These are phyloP conservation scores for Penicillium brasilianum DNA, from an alignment of 2,329 filamentous ascomycete genomes.

Conservation along the genomic window DNA sequence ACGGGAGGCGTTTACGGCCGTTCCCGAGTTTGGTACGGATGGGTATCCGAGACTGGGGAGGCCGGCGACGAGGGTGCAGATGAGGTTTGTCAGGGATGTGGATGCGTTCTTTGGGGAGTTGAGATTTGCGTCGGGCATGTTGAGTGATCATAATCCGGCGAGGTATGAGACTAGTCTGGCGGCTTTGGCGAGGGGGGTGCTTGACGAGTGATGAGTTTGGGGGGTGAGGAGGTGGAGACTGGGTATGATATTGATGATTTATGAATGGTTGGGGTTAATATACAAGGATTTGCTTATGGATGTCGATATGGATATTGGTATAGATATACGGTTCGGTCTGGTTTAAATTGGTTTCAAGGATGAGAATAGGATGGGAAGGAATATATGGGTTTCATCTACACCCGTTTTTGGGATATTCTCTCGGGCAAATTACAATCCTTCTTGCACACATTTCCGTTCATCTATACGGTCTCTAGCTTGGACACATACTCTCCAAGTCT, in stretches of 20 bases:
- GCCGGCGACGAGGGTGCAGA: conserved; percentile 70
- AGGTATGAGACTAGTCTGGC: conserved; percentile 73
- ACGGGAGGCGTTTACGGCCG: conserved; percentile 64
- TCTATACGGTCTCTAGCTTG: background rate
- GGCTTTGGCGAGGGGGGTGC: conserved; percentile 57
- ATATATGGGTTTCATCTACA: background rate
- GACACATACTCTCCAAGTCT: too few relatives aligned
- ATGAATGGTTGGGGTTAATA: conserved; percentile 1
- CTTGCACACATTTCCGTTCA: background rate
- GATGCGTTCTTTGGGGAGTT: conserved; percentile 73
- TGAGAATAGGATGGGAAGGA: background rate
- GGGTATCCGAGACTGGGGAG: conserved; percentile 59
- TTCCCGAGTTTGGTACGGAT: conserved; percentile 43
- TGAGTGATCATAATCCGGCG: conserved; percentile 76
- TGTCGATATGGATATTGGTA: background rate
- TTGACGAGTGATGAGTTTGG: conserved; percentile 42
- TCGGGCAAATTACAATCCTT: background rate
- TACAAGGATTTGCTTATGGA: background rate
- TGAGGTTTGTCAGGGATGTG: conserved; percentile 74
- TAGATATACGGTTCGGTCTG: background rate
- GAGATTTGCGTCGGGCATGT: conserved; percentile 72
- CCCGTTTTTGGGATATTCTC: background rate
- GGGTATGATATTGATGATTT: conserved; percentile 4
- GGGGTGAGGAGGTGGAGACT: background rate
- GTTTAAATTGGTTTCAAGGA: background rate